Conservation (phyloP, 352 stramenopile species). For the Globisporangium uncinulatum region DNA sequence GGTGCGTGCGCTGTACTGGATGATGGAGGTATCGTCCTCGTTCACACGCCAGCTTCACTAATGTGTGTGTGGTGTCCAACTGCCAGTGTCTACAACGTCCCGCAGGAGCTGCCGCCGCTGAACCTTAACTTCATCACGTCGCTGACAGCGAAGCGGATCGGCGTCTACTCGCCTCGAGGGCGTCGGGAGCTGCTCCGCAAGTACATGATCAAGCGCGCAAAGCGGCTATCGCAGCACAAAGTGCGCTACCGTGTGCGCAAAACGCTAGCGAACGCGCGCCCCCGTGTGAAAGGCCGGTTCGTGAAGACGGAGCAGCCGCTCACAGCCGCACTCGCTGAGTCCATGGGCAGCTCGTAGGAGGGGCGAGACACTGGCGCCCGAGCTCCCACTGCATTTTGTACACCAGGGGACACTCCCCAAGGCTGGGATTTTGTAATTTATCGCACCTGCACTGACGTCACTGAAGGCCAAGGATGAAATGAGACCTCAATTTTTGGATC, state of each 20-base stretch:
- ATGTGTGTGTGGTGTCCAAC: background rate
- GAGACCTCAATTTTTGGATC: too few species aligned
- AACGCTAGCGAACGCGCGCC: conserved; percentile 69
- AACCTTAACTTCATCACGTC: conserved; percentile 30
- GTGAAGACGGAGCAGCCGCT: conserved; percentile 79
- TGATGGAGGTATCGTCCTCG: background rate
- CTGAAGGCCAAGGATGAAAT: background rate
- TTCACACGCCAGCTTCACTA: too few species aligned
- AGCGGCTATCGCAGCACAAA: conserved; percentile 65
- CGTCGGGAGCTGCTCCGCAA: conserved; percentile 61
- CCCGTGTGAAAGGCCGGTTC: conserved; percentile 75
- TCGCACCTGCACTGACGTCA: background rate
- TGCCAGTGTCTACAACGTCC: conserved; percentile 42
- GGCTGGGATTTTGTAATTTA: background rate
- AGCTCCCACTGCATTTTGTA: background rate
- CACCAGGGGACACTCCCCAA: background rate
- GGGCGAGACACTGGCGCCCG: background rate
- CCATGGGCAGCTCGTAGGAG: conserved; percentile 13
- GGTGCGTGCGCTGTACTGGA: conserved; percentile 10
- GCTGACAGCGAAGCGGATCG: conserved; percentile 48
- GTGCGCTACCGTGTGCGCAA: conserved; percentile 80
- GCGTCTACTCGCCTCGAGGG: conserved; percentile 57
- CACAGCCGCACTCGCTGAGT: conserved; percentile 51
- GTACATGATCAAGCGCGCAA: conserved; percentile 76
- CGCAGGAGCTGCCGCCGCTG: conserved; percentile 31